Conservation (phyloP, 768 basidiomycete genomes). For the Russula lepida region DNA sequence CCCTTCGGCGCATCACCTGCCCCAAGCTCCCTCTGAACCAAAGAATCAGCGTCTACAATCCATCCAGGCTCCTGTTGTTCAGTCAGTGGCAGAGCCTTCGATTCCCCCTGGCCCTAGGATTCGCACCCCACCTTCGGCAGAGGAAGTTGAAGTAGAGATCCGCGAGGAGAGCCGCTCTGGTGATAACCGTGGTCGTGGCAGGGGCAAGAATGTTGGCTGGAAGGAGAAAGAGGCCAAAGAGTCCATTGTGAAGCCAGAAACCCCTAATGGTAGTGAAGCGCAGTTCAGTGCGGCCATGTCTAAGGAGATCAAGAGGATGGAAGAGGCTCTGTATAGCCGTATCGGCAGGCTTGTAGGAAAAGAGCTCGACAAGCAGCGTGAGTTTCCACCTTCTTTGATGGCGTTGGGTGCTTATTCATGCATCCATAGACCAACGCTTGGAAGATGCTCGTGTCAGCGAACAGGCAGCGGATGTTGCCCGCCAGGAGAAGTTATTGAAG, state of each 20-base stretch:
- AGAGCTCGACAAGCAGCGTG: slow-evolving; percentile 88
- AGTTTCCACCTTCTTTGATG: slow-evolving; percentile 27
- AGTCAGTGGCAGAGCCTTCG: slow-evolving; percentile 18
- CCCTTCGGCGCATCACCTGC: slow-evolving; percentile 35
- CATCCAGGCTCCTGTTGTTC: slow-evolving; percentile 17
- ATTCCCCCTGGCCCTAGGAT: slow-evolving; percentile 31
- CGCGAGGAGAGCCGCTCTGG: slow-evolving; percentile 47
- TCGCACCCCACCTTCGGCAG: slow-evolving; percentile 59
- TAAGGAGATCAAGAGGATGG: slow-evolving; percentile 76
- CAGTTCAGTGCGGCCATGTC: slow-evolving; percentile 50
- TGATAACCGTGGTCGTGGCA: slow-evolving; percentile 45
- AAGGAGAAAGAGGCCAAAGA: slow-evolving; percentile 49
- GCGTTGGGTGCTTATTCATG: slow-evolving; percentile 4
- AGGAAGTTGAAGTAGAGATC: slow-evolving; percentile 63
- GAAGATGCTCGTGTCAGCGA: slow-evolving; percentile 75
- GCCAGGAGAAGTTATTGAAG: slow-evolving; percentile 86
- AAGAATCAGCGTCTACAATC: slow-evolving; percentile 21
- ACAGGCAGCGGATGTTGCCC: slow-evolving; percentile 70
- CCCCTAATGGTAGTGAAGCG: slow-evolving; percentile 35
- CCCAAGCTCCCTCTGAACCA: slow-evolving; percentile 23
- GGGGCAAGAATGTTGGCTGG: slow-evolving; percentile 53
- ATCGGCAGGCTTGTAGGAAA: slow-evolving; percentile 74
- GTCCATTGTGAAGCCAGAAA: slow-evolving; percentile 33
- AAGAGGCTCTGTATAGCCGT: slow-evolving; percentile 67
- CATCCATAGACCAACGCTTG: slow-evolving; percentile 60